Conservation (phyloP, 2,329 filamentous ascomycete genomes). For the Aureobasidium pullulans region DNA sequence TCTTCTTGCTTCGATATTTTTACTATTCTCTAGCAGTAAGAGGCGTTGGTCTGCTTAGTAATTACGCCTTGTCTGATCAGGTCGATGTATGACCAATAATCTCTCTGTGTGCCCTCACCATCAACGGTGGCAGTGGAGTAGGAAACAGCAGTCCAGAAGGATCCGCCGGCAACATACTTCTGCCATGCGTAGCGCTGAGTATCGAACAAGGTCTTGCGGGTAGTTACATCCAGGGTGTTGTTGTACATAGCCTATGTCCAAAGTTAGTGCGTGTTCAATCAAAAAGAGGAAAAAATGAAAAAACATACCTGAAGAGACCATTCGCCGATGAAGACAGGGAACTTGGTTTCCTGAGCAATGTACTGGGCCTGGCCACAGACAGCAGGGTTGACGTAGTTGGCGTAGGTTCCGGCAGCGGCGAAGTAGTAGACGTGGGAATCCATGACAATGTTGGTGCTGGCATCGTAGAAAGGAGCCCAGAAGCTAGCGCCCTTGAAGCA, state of each 20-base stretch:
- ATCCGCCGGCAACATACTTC: conserved; percentile 17
- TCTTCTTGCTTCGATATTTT: too few species aligned
- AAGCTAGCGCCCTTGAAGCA: conserved; percentile 16
- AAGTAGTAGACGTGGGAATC: conserved; percentile 24
- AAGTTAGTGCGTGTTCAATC: too few species aligned
- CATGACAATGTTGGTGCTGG: conserved; percentile 20
- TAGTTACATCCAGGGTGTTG: conserved; percentile 20
- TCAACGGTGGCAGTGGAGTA: conserved; percentile 16
- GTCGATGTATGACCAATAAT: conserved; percentile 18
- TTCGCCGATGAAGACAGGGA: conserved; percentile 25
- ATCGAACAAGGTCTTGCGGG: conserved; percentile 19
- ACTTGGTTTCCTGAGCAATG: conserved; percentile 17
- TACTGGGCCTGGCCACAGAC: conserved; percentile 18
- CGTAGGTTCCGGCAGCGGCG: conserved; percentile 15
- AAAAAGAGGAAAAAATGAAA: too few species aligned
- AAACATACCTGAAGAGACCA: conserved; percentile 15
- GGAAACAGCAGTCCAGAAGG: conserved; percentile 17
- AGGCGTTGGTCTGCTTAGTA: background rate
- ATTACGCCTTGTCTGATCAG: conserved; percentile 14
- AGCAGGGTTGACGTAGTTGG: conserved; percentile 14
- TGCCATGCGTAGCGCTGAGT: conserved; percentile 23
- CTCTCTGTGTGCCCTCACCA: conserved; percentile 17
- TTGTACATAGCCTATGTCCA: conserved; percentile 7
- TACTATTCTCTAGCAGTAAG: too few species aligned
- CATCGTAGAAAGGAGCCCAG: conserved; percentile 17